These are phyloP conservation scores for Aspergillus flavus DNA, from an alignment of 2,329 filamentous ascomycete genomes.

Conservation along the genomic window DNA sequence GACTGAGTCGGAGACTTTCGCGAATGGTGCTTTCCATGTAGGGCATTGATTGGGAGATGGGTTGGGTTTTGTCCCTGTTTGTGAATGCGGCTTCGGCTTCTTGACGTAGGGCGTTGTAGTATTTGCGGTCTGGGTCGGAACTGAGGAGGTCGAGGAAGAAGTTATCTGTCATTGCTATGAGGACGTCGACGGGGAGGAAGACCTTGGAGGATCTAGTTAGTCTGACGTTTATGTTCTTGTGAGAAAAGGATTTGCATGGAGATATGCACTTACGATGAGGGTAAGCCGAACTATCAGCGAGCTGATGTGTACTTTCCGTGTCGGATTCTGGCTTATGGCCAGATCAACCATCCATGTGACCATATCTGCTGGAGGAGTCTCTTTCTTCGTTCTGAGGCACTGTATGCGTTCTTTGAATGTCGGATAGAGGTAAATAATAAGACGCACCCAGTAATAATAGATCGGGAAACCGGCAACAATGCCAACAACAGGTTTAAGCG, in stretches of 20 bases:
- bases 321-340: neutral
- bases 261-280: neutral
- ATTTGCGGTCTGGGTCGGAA: neutral
- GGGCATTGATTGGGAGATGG: neutral
- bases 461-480: neutral
- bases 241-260: accelerated
- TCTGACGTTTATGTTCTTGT: too few species aligned
- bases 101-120: neutral
- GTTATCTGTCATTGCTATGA: neutral
- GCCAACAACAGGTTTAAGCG: neutral
- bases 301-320: neutral
- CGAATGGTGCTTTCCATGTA: neutral
- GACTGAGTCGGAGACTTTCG: neutral
- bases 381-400: neutral
- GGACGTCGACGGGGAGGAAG: neutral
- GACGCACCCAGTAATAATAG: neutral
- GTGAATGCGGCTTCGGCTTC: neutral
- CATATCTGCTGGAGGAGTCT: neutral
- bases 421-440: neutral
- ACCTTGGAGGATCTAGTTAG: neutral
- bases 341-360: neutral
- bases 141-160: neutral
- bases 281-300: neutral
- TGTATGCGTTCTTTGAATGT: neutral
- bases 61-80: neutral